phyloP scores from a whole-genome alignment of 73 alveolate genomes.

The Symbiodinium pilosum region DNA sequence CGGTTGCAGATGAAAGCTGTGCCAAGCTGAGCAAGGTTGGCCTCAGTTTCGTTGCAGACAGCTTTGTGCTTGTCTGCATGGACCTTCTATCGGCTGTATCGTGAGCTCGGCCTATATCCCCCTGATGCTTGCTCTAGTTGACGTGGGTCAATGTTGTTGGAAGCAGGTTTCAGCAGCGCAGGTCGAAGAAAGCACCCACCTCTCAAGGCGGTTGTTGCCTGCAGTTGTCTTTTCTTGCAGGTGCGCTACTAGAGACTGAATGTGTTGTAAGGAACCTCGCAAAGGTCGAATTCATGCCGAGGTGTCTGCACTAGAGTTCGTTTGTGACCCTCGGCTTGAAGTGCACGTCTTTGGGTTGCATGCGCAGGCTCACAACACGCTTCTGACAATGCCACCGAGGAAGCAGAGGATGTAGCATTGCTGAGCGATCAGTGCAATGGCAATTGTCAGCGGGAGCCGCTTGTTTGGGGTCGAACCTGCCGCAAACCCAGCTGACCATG shows the following conservation, averaged over 20 bases:
- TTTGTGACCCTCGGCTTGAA: too few relatives aligned
- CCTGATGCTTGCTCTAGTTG: slow-evolving; percentile 37
- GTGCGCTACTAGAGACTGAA: too few relatives aligned
- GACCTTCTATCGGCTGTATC: slow-evolving; percentile 46
- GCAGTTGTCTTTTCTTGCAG: neutral
- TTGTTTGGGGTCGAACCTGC: neutral
- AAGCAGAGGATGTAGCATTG: slow-evolving; percentile 80
- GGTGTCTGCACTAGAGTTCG: slow-evolving; percentile 58
- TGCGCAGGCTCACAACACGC: too few relatives aligned
- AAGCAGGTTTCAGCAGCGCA: neutral
- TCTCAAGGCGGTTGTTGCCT: neutral
- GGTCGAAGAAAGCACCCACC: neutral
- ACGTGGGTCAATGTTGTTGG: neutral
- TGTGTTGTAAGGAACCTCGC: too few relatives aligned
- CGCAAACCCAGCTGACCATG: too few relatives aligned
- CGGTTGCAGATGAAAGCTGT: neutral
- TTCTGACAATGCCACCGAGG: too few relatives aligned
- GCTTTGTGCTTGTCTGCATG: slow-evolving; percentile 62
- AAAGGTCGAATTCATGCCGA: slow-evolving; percentile 63
- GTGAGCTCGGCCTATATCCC: slow-evolving; percentile 77
- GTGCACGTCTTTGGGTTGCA: neutral
- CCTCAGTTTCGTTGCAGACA: slow-evolving; percentile 52
- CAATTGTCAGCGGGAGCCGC: slow-evolving; percentile 54
- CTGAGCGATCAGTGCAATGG: slow-evolving; percentile 87
- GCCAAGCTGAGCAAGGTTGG: too few relatives aligned